phyloP scores from a whole-genome alignment of 371 early-diverging fungal genomes.

The Funneliformis caledonium region DNA sequence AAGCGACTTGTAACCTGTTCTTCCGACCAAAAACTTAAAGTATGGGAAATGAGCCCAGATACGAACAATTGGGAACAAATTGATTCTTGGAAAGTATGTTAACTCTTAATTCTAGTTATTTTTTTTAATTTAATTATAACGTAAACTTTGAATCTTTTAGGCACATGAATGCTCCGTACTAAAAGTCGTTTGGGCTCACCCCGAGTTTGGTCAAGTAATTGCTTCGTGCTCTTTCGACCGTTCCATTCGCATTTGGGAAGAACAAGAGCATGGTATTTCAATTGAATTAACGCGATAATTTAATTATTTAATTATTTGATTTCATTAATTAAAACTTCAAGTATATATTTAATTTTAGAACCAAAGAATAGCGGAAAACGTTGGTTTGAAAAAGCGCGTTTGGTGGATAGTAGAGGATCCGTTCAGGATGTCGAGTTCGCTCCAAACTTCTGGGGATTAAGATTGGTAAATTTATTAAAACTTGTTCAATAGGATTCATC shows the following conservation, averaged over 20 bases:
- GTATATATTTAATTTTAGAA: conserved; percentile 48
- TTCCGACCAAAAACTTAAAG: conserved; percentile 91
- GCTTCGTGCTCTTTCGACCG: conserved; percentile 93
- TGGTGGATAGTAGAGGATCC: conserved; percentile 75
- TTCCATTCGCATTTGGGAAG: conserved; percentile 90
- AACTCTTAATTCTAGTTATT: not conserved
- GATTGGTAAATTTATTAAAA: conserved; percentile 57
- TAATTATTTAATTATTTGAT: not conserved
- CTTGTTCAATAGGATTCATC: not conserved
- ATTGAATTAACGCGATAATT: conserved; percentile 1
- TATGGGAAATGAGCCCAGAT: conserved; percentile 83
- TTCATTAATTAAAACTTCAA: not conserved
- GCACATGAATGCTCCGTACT: conserved; percentile 90
- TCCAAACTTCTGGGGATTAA: conserved; percentile 75
- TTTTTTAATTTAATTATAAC: not conserved
- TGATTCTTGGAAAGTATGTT: conserved; percentile 78
- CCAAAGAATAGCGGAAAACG: conserved; percentile 68
- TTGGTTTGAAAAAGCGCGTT: conserved; percentile 70
- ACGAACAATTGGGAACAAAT: conserved; percentile 78
- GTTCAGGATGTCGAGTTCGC: conserved; percentile 91
- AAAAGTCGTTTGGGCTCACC: conserved; percentile 89
- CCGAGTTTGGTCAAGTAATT: conserved; percentile 91
- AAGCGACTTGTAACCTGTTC: conserved; percentile 87
- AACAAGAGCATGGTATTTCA: conserved; percentile 69
- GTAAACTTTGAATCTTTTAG: conserved; percentile 36